A percentile compares a stretch with the other conserved stretches of the same genome.
These are phyloP conservation scores for Mycena rebaudengoi DNA, from an alignment of 768 basidiomycete species.

Conservation along the genomic window DNA sequence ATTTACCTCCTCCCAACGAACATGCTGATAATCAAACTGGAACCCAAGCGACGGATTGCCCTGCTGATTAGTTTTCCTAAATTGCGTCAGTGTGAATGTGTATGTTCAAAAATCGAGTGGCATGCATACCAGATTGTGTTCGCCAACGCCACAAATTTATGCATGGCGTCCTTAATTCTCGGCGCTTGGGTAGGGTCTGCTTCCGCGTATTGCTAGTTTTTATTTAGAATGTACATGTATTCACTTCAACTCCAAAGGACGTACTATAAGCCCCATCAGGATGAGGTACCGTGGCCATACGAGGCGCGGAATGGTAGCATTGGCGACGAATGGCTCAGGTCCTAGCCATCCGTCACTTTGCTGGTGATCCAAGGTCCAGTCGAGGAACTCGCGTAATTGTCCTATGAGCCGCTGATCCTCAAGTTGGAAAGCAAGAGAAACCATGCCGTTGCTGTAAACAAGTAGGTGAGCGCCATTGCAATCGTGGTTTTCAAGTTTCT, in stretches of 20 bases:
- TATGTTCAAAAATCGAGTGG: no score
- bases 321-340: conserved; percentile 47
- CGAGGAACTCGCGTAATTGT: conserved; percentile 48
- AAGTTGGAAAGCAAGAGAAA: conserved; percentile 51
- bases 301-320: conserved; percentile 46
- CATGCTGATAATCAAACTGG: conserved; percentile 52
- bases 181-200: conserved; percentile 46
- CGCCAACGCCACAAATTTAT: conserved; percentile 43
- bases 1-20: conserved; percentile 51
- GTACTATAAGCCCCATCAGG: conserved; percentile 46
- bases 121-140: conserved; percentile 49
- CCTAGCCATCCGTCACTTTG: conserved; percentile 52
- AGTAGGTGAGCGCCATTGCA: neutral
- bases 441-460: conserved; percentile 46
- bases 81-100: no score
- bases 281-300: conserved; percentile 54
- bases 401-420: conserved; percentile 45
- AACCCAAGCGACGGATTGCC: conserved; percentile 47
- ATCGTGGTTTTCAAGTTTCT: neutral
- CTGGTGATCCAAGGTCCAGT: conserved; percentile 48
- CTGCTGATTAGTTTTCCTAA: conserved; percentile 44
- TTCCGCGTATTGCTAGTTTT: conserved; percentile 51
- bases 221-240: neutral
- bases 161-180: conserved; percentile 49
- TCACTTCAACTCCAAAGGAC: conserved; percentile 8